Conservation (phyloP, 139 green algal species). For the Micractinium sp. region DNA sequence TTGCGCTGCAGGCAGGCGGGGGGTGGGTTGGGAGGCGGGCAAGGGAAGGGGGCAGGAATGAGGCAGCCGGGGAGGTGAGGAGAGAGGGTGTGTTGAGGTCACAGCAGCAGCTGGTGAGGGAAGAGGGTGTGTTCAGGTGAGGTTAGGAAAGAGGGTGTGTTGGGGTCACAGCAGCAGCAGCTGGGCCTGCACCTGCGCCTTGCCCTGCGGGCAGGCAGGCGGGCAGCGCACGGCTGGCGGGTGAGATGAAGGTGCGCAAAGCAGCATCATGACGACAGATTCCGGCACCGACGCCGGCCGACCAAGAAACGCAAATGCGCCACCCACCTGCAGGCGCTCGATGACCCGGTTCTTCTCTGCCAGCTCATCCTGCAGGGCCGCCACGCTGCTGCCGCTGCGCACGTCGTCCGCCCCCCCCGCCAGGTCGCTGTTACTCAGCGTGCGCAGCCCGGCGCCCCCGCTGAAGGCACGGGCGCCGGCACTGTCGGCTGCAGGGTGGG, state of each 20-base stretch:
- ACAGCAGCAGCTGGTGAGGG: no score
- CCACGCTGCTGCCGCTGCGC: slow-evolving; percentile 9
- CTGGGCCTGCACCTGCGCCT: neutral
- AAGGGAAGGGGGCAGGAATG: no score
- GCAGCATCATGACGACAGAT: neutral
- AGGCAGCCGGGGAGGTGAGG: no score
- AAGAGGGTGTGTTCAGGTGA: no score
- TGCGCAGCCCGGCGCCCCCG: neutral
- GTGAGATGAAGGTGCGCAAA: no score
- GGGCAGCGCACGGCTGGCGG: neutral
- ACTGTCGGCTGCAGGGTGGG: slow-evolving; percentile 17
- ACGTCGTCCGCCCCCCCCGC: neutral
- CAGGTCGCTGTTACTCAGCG: slow-evolving; percentile 5
- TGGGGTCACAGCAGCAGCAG: neutral
- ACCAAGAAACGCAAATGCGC: no score
- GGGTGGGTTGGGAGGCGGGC: neutral
- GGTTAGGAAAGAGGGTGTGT: no score
- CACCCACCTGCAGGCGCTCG: slow-evolving; percentile 26
- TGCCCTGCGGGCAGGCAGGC: neutral
- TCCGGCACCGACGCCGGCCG: no score
- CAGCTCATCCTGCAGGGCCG: slow-evolving; percentile 20
- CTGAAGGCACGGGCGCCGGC: neutral
- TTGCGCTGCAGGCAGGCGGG: neutral
- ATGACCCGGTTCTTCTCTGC: slow-evolving; percentile 32
- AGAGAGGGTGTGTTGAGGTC: no score